Evolutionary conservation across 164 flowering plant species (phyloP), one percentile per base, ranked within the genome.

Genomic region (Houttuynia cordata): DNA sequence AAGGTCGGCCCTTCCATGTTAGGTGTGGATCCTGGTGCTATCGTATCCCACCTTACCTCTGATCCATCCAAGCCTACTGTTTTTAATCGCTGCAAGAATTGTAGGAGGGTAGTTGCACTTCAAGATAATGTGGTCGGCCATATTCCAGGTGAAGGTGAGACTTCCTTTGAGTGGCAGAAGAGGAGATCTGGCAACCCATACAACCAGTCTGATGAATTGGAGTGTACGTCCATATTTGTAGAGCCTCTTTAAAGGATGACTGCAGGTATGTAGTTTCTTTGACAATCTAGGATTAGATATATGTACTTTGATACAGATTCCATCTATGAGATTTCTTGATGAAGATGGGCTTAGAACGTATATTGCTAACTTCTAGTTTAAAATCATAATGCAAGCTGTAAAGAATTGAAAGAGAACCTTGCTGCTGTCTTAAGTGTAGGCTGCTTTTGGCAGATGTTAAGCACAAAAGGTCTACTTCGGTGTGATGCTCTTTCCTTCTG

Each of bases 211-310:
- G 80, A 73, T 41, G 89, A 86, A 41, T 49, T 65, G 17, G 94
- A 83, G 69, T 93, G 99, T 73, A 82, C 99, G 10, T 93, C 97
- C 22, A 67, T 93, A 57, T 93, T 90, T 80, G 76, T 93, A 59
- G 96, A 88, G 75, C 99, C 99, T 63, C 73, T 93, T 19, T 68
- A 73, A 58, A 90, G 99, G 99, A 93, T 93, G 99, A 83, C 71
- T 67, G 71, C 87, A 78, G 99, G 99, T 93, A 81, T 17, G 17
- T 45, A 14, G 17, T 30, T 30, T 30, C 37, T 2, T 45, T 17
- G 8, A 45, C 17, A 57, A 39, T 57, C 45, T 12, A 57, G 20
- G 34, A 19, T 25, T 37, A 17, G 5, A 57, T 34, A 13, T 2
- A 57, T n/a, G 17, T 7, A 57, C 59, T 45, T 45, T 17, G 15